phyloP scores from a whole-genome alignment of 2,329 filamentous ascomycete genomes.

The Arachnomyces sp. region DNA sequence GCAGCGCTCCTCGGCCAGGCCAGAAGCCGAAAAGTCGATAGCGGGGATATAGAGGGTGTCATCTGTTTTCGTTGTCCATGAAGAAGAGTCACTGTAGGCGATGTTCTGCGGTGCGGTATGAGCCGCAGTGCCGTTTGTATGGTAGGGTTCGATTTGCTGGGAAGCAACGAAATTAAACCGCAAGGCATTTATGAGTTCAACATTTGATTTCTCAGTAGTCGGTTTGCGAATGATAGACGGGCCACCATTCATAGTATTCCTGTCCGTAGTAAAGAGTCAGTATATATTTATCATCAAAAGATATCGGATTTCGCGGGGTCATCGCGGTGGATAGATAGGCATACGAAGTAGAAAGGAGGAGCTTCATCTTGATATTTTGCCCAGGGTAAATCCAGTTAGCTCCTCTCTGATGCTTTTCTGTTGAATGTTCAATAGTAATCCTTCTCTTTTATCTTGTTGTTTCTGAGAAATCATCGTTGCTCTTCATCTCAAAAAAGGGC shows the following conservation, averaged over 20 bases:
- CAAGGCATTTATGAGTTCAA: conserved; percentile 83
- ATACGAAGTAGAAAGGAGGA: conserved; percentile 81
- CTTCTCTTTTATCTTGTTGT: too few relatives aligned
- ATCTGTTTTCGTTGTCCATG: conserved; percentile 62
- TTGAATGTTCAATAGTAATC: too few relatives aligned
- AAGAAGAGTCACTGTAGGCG: conserved; percentile 28
- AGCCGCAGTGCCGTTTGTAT: conserved; percentile 17
- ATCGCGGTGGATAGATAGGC: conserved; percentile 21
- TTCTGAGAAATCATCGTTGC: too few relatives aligned
- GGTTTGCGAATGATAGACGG: conserved; percentile 77
- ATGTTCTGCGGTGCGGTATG: conserved; percentile 15
- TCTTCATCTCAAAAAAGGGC: too few relatives aligned
- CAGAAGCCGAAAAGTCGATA: conserved; percentile 62
- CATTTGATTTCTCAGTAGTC: conserved; percentile 74
- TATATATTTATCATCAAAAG: conserved; percentile 2
- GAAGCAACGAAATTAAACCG: conserved; percentile 73
- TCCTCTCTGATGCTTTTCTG: too few relatives aligned
- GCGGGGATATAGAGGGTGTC: conserved; percentile 67
- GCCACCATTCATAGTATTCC: conserved; percentile 78
- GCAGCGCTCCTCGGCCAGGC: conserved; percentile 69
- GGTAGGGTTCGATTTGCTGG: conserved; percentile 49
- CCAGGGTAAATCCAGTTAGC: too few relatives aligned
- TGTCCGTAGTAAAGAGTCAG: conserved; percentile 24
- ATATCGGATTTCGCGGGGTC: conserved; percentile 3
- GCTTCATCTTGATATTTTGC: conserved; percentile 55